Evolutionary conservation across 2,329 filamentous ascomycete genomes (phyloP).

Genomic region (Drechslerella stenobrocha): DNA sequence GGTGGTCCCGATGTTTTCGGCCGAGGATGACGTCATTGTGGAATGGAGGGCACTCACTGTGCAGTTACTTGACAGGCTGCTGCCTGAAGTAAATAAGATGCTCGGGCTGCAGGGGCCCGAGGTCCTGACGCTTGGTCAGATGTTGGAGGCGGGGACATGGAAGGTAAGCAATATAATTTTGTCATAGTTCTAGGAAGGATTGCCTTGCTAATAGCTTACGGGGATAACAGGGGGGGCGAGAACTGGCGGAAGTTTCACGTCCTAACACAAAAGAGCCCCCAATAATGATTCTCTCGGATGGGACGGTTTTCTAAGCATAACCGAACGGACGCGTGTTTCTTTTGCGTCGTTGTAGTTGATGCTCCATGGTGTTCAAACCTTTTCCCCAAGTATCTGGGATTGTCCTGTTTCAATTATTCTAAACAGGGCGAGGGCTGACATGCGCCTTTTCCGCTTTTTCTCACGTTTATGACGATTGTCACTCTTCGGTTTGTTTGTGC

Average conservation of each 20-base stretch:
- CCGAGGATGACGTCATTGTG: slow-evolving; percentile 76
- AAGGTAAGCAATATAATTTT: slow-evolving; percentile 68
- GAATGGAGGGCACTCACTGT: slow-evolving; percentile 78
- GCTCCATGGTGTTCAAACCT: slow-evolving; percentile 37
- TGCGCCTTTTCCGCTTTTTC: slow-evolving; percentile 20
- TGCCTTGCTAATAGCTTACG: slow-evolving; percentile 34
- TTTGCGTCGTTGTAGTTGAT: slow-evolving; percentile 20
- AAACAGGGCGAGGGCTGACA: slow-evolving; percentile 31
- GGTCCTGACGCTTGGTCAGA: slow-evolving; percentile 75
- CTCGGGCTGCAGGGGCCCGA: slow-evolving; percentile 71
- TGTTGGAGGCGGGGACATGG: slow-evolving; percentile 96
- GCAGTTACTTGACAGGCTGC: slow-evolving; percentile 71
- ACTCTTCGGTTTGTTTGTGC: slow-evolving; percentile 9
- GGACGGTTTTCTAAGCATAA: slow-evolving; percentile 78
- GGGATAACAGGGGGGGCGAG: slow-evolving; percentile 75
- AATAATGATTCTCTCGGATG: slow-evolving; percentile 93
- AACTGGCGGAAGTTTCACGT: slow-evolving; percentile 91
- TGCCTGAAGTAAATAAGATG: slow-evolving; percentile 69
- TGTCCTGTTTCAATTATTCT: slow-evolving; percentile 40
- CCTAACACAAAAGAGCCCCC: slow-evolving; percentile 96
- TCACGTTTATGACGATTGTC: slow-evolving; percentile 1
- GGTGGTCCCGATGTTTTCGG: slow-evolving; percentile 72
- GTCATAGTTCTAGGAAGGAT: too few relatives aligned
- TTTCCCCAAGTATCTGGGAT: too few relatives aligned
- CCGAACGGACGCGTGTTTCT: slow-evolving; percentile 14